These are phyloP conservation scores for Podaxis sp. DNA, from an alignment of 768 basidiomycete genomes.

Conservation along the genomic window DNA sequence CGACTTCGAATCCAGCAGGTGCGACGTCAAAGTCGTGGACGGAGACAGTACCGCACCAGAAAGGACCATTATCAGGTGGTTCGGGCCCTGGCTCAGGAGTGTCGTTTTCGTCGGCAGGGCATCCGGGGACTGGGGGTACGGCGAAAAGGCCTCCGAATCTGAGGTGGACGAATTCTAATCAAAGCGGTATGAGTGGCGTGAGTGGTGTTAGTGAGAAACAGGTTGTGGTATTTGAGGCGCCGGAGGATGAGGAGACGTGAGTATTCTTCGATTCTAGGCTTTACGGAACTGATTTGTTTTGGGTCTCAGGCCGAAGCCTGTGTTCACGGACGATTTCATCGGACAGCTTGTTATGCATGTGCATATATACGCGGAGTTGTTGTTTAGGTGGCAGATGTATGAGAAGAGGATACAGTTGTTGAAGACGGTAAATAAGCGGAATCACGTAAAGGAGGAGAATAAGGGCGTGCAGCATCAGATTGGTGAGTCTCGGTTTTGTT, in stretches of 20 bases:
- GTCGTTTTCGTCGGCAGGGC: conserved; percentile 43
- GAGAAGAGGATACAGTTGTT: conserved; percentile 74
- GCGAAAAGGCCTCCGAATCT: conserved; percentile 40
- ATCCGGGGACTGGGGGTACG: conserved; percentile 13
- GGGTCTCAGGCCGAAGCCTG: conserved; percentile 21
- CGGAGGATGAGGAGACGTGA: conserved; percentile 22
- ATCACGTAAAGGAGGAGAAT: conserved; percentile 17
- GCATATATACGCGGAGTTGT: conserved; percentile 69
- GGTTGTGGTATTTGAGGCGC: conserved; percentile 38
- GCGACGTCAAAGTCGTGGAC: conserved; percentile 56
- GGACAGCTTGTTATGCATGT: conserved; percentile 54
- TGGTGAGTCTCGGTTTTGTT: conserved; percentile 27
- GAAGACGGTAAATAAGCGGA: conserved; percentile 51
- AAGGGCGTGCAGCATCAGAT: conserved; percentile 31
- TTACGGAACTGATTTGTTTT: conserved; percentile 6
- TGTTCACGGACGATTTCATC: conserved; percentile 40
- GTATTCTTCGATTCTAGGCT: conserved; percentile 19
- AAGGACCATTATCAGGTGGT: conserved; percentile 25
- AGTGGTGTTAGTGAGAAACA: conserved; percentile 22
- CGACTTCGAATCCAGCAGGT: conserved; percentile 19
- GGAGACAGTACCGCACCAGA: conserved; percentile 37
- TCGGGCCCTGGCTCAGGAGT: conserved; percentile 15
- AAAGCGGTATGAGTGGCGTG: conserved; percentile 15
- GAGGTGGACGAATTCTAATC: conserved; percentile 35
- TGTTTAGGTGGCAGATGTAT: conserved; percentile 71